Conservation (phyloP, 805 yeast species). For the Yarrowia bubula region DNA sequence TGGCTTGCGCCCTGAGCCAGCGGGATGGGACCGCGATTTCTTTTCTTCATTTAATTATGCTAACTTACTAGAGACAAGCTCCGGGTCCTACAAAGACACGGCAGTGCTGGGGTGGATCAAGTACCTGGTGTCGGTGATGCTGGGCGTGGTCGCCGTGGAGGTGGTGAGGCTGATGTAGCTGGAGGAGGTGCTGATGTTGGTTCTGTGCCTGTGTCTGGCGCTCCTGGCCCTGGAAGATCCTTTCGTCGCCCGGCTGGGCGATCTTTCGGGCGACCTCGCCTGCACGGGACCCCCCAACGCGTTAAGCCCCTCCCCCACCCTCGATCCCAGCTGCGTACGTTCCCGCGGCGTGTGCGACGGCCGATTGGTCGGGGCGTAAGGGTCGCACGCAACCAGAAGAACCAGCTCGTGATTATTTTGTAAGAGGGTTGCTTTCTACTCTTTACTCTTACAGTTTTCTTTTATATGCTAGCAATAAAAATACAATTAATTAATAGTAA, state of each 20-base stretch:
- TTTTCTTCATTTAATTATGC: slow-evolving; percentile 21
- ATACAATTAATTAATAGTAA: not conserved
- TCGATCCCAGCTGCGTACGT: not conserved
- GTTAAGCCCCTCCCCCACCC: not conserved
- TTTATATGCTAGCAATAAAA: slow-evolving; percentile 5
- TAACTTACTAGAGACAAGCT: slow-evolving; percentile 24
- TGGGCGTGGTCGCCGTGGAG: slow-evolving; percentile 19
- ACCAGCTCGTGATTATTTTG: slow-evolving; percentile 11
- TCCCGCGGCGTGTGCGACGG: not conserved
- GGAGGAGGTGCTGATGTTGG: slow-evolving; percentile 8
- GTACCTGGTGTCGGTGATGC: slow-evolving; percentile 24
- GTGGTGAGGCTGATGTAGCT: slow-evolving; percentile 14
- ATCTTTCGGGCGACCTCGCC: too few species aligned
- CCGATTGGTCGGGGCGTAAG: slow-evolving; percentile 13
- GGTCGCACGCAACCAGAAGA: slow-evolving; percentile 2
- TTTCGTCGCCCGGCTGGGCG: too few species aligned
- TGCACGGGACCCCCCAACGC: not conserved
- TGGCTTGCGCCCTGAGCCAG: not conserved
- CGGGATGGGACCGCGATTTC: slow-evolving; percentile 2
- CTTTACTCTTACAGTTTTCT: not conserved
- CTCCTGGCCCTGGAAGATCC: not conserved
- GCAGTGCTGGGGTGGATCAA: slow-evolving; percentile 20
- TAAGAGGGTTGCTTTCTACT: not conserved
- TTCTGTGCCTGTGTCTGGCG: not conserved
- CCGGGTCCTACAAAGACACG: slow-evolving; percentile 21